phyloP scores from a whole-genome alignment of 2,329 filamentous ascomycete genomes.

The Xylaria arbuscula region DNA sequence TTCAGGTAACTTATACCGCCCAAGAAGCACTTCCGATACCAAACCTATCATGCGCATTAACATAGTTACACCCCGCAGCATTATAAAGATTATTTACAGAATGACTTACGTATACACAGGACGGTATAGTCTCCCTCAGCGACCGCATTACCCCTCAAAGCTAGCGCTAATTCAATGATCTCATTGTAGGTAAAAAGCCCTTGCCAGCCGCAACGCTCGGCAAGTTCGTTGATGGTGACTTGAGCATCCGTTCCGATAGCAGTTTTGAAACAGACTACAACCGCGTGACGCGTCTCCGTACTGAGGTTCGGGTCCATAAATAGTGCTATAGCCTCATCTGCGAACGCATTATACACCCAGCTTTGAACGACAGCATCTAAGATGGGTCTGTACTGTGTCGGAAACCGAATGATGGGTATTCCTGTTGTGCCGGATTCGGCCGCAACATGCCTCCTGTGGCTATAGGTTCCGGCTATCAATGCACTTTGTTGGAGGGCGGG shows the following conservation, averaged over 20 bases:
- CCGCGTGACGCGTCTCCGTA: conserved; percentile 27
- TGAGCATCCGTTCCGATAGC: conserved; percentile 28
- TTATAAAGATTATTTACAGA: too few relatives aligned
- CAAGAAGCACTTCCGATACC: conserved; percentile 45
- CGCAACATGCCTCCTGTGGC: conserved; percentile 34
- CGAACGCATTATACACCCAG: conserved; percentile 41
- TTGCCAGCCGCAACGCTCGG: conserved; percentile 48
- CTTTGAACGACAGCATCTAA: conserved; percentile 39
- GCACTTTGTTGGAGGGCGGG: conserved; percentile 30
- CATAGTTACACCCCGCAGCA: neutral
- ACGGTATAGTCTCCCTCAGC: conserved; percentile 47
- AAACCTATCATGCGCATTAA: conserved; percentile 37
- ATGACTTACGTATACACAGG: conserved; percentile 46
- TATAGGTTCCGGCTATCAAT: conserved; percentile 44
- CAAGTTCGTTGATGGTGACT: conserved; percentile 38
- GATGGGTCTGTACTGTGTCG: conserved; percentile 46
- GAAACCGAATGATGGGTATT: conserved; percentile 43
- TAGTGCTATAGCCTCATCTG: conserved; percentile 25
- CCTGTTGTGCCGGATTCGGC: conserved; percentile 10
- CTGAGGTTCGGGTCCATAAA: conserved; percentile 29
- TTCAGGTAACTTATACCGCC: conserved; percentile 41
- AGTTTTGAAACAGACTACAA: conserved; percentile 35
- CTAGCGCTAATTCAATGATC: conserved; percentile 40
- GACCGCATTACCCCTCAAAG: conserved; percentile 42
- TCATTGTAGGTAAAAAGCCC: conserved; percentile 46